Evolutionary conservation across 129 eudicot species (phyloP).

Genomic region (Flaveria sonorensis): DNA sequence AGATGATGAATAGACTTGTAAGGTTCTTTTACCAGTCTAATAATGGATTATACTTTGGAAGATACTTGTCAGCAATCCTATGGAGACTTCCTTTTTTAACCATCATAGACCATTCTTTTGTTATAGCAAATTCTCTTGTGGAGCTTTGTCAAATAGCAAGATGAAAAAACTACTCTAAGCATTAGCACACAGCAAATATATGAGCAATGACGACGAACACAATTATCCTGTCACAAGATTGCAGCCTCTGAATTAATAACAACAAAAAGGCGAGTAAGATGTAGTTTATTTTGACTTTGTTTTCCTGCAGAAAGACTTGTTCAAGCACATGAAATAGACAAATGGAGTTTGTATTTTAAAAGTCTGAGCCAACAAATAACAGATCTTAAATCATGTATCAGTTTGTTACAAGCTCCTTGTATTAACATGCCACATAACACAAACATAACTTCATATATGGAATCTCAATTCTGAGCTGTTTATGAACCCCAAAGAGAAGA

Average conservation of each 20-base stretch:
- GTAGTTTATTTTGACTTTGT: neutral
- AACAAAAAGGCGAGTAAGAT: neutral
- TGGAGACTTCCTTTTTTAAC: neutral
- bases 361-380: neutral
- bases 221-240: neutral
- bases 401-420: neutral
- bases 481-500: slow-evolving; percentile 17
- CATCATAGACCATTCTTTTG: slow-evolving; percentile 10
- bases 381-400: neutral
- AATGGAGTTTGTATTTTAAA: neutral
- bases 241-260: neutral
- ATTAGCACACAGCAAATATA: neutral
- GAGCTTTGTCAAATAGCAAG: slow-evolving; percentile 6
- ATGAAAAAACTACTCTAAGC: slow-evolving; percentile 4
- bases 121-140: slow-evolving; percentile 15
- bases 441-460: neutral
- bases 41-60: neutral
- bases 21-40: neutral
- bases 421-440: slow-evolving; percentile 5
- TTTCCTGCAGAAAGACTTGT: neutral
- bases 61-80: slow-evolving; percentile 11
- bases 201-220: neutral
- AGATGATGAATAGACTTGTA: neutral
- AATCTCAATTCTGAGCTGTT: neutral
- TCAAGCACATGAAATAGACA: neutral